Evolutionary conservation across 2,329 filamentous ascomycete genomes (phyloP).

Genomic region (Phialemoniopsis sp.): DNA sequence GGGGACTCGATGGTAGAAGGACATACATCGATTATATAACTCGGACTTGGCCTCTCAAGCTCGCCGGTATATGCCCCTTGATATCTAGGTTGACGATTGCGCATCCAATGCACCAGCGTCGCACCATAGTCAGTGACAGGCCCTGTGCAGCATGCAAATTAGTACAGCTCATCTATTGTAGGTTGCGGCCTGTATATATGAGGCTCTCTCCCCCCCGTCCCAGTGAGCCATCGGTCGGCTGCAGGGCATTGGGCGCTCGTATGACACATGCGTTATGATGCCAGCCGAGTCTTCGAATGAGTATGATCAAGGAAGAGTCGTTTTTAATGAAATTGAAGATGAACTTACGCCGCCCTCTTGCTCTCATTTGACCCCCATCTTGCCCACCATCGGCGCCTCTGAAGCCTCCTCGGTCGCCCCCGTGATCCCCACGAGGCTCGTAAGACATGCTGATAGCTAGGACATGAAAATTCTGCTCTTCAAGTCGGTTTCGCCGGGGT

Average conservation of each 20-base stretch:
- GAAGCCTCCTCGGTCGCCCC: conserved; percentile 9
- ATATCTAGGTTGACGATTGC: conserved; percentile 72
- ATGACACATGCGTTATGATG: too few relatives aligned
- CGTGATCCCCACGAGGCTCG: conserved; percentile 6
- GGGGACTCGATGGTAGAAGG: neutral
- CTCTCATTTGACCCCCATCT: conserved; percentile 4
- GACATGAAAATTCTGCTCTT: too few relatives aligned
- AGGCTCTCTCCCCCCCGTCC: too few relatives aligned
- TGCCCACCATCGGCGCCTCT: conserved; percentile 3
- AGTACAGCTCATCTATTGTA: neutral
- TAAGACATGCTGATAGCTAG: conserved; percentile 11
- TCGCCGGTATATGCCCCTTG: conserved; percentile 69
- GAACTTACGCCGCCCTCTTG: conserved; percentile 13
- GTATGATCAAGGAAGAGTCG: too few relatives aligned
- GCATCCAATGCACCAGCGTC: conserved; percentile 88
- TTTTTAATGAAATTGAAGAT: conserved; percentile 1
- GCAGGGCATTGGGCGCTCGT: too few relatives aligned
- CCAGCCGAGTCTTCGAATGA: too few relatives aligned
- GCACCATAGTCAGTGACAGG: conserved; percentile 92
- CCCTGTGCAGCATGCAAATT: conserved; percentile 43
- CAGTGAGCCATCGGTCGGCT: too few relatives aligned
- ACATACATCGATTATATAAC: conserved; percentile 84
- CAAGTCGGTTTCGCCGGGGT: too few relatives aligned
- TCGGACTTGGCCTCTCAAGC: conserved; percentile 77
- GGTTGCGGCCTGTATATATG: too few relatives aligned